Conservation (phyloP, 139 green algal species). For the Tetraselmis striata region DNA sequence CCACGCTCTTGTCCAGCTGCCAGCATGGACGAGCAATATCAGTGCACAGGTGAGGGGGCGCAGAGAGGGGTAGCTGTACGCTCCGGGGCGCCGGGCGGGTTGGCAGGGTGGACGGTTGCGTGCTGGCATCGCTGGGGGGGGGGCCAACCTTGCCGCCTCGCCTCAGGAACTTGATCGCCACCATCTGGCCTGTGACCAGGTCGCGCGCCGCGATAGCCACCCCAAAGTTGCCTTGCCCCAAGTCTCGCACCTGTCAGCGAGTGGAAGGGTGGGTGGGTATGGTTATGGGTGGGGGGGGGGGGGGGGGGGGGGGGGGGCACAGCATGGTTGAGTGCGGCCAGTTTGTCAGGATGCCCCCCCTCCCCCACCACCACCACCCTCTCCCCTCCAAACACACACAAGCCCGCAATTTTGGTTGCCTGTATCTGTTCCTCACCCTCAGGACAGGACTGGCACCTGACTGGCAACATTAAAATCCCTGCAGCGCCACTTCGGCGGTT, state of each 20-base stretch:
- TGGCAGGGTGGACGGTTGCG: too few species aligned
- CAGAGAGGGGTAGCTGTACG: too few species aligned
- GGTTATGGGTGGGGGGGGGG: too few species aligned
- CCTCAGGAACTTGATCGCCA: not conserved
- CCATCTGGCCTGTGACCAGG: not conserved
- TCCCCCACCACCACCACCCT: not conserved
- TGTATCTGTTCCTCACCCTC: not conserved
- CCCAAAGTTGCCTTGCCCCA: not conserved
- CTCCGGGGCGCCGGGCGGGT: too few species aligned
- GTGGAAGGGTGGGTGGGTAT: too few species aligned
- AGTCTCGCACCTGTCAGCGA: not conserved
- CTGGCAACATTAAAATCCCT: too few species aligned
- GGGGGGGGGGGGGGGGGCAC: too few species aligned
- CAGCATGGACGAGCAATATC: too few species aligned
- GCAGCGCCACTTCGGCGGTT: too few species aligned
- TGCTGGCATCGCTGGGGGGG: too few species aligned
- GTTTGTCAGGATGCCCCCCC: not conserved
- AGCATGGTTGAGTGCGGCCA: not conserved
- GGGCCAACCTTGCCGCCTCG: not conserved
- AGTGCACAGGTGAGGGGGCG: too few species aligned
- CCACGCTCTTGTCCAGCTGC: constrained; percentile 38
- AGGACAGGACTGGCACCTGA: not conserved
- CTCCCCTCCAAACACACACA: not conserved
- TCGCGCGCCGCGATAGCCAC: not conserved
- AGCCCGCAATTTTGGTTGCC: not conserved